phyloP scores from a whole-genome alignment of 768 basidiomycete genomes.

The Termitomyces sp. region DNA sequence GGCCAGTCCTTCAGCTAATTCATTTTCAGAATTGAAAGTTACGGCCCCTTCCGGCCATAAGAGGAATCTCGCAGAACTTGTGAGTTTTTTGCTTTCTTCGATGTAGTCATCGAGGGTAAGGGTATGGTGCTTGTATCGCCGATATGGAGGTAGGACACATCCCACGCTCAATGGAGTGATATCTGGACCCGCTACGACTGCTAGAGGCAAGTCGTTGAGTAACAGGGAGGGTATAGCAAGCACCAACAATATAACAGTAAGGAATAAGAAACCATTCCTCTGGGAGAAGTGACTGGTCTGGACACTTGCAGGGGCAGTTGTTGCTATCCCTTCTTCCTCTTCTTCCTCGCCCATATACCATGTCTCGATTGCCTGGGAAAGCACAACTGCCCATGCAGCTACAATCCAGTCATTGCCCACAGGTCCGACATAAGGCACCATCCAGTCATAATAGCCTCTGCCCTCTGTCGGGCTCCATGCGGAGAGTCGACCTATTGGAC shows the following conservation, averaged over 20 bases:
- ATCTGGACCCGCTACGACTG: constrained; percentile 24
- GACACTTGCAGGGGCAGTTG: constrained; percentile 9
- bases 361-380: constrained; percentile 44
- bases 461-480: constrained; percentile 64
- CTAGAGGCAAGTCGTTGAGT: constrained; percentile 31
- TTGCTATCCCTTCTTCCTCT: constrained; percentile 13
- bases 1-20: constrained; percentile 44
- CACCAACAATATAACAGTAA: constrained; percentile 33
- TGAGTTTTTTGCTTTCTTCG: constrained; percentile 44
- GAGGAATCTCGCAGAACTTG: constrained; percentile 43
- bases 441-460: constrained; percentile 56
- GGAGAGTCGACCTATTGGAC: constrained; percentile 65
- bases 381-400: constrained; percentile 70
- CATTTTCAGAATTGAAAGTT: constrained; percentile 45
- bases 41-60: constrained; percentile 85
- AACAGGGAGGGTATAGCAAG: constrained; percentile 56
- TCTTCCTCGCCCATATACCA: constrained; percentile 50
- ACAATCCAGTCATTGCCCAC: constrained; percentile 65
- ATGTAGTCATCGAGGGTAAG: constrained; percentile 57
- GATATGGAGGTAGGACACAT: constrained; percentile 56
- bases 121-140: constrained; percentile 31
- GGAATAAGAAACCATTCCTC: constrained; percentile 23
- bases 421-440: constrained; percentile 51
- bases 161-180: constrained; percentile 60
- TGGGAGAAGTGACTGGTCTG: constrained; percentile 10